Conservation (phyloP, 208 protist genomes). For the Tritrichomonas foetus region DNA sequence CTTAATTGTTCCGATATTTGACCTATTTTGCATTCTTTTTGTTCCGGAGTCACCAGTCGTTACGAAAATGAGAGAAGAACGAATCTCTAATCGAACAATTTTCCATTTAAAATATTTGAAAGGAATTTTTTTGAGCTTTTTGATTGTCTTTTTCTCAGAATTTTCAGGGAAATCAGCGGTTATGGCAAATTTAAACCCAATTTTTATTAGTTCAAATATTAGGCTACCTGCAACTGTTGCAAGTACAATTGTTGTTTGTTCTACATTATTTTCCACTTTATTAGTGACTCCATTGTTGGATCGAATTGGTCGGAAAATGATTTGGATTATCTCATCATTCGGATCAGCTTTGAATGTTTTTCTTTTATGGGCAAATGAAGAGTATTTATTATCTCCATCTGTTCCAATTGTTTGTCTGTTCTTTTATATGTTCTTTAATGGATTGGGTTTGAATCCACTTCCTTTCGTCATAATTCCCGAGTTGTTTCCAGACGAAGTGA, state of each 20-base stretch:
- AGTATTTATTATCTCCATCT: not conserved
- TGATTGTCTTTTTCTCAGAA: not conserved
- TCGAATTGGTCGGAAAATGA: not conserved
- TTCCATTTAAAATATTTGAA: not conserved
- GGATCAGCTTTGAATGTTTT: not conserved
- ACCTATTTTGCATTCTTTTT: not conserved
- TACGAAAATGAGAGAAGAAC: not conserved
- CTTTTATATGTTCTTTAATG: not conserved
- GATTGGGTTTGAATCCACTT: not conserved
- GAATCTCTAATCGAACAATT: not conserved
- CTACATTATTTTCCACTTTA: not conserved
- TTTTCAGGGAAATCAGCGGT: not conserved
- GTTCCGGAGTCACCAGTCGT: not conserved
- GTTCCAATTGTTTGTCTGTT: not conserved
- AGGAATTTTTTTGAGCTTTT: not conserved
- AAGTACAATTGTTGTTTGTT: not conserved
- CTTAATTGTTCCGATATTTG: not conserved
- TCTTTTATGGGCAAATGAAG: not conserved
- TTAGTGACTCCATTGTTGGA: not conserved
- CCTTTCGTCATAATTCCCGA: not conserved
- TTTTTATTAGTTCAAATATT: not conserved
- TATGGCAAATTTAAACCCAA: not conserved
- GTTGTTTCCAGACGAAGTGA: not conserved
- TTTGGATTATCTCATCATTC: not conserved
- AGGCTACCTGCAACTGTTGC: not conserved